Conservation (phyloP, 2,329 filamentous ascomycete species). For the Penicillium sp. region DNA sequence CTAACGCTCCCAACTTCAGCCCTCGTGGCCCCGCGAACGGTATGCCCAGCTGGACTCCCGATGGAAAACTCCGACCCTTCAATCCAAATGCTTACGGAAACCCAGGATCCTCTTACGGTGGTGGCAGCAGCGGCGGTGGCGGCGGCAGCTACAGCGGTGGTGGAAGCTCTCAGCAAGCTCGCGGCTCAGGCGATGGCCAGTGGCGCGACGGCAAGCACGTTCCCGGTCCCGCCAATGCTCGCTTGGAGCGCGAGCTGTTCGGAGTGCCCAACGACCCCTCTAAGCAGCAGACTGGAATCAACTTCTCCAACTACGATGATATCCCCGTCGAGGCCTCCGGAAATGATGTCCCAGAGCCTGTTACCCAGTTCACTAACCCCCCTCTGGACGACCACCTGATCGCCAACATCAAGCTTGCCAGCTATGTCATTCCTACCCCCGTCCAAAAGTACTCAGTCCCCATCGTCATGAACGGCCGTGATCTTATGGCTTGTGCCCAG, state of each 20-base stretch:
- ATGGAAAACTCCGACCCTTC: conserved; percentile 50
- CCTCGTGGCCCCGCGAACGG: conserved; percentile 43
- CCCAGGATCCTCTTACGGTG: conserved; percentile 42
- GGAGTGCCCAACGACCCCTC: conserved; percentile 85
- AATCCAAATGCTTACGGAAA: conserved; percentile 63
- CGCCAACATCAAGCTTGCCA: conserved; percentile 87
- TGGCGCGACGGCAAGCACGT: conserved; percentile 98
- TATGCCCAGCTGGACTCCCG: conserved; percentile 40
- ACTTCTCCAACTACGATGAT: conserved; percentile 99
- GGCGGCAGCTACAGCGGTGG: conserved; percentile 53
- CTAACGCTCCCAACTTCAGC: conserved; percentile 60
- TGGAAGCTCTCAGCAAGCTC: conserved; percentile 43
- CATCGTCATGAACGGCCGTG: conserved; percentile 96
- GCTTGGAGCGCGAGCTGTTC: conserved; percentile 93
- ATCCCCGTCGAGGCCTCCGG: conserved; percentile 98
- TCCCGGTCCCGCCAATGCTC: conserved; percentile 81
- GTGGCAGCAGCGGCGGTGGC: conserved; percentile 53
- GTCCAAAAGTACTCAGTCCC: conserved; percentile 99
- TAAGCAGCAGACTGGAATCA: conserved; percentile 98
- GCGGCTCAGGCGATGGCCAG: conserved; percentile 89
- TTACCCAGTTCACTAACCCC: conserved; percentile 87
- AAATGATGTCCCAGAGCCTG: conserved; percentile 86
- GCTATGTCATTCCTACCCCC: conserved; percentile 93
- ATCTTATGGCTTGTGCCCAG: conserved; percentile 99
- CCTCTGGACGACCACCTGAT: conserved; percentile 93